phyloP scores from a whole-genome alignment of 2,329 filamentous ascomycete species.

The Ambrosiella xylebori region DNA sequence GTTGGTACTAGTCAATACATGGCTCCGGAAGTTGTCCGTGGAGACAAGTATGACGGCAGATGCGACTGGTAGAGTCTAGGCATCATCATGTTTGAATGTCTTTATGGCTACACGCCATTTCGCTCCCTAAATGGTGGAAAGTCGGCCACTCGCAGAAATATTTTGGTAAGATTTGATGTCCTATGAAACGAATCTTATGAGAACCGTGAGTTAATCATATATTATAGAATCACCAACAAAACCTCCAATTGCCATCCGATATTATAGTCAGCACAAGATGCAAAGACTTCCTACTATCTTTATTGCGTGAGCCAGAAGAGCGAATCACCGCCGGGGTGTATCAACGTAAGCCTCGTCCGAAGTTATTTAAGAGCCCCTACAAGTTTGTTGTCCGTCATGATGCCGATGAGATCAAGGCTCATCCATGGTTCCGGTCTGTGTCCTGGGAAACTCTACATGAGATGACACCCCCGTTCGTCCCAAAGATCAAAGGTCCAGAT shows the following conservation, averaged over 20 bases:
- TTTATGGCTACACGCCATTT: slow-evolving; percentile 86
- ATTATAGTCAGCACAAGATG: slow-evolving; percentile 51
- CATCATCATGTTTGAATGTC: slow-evolving; percentile 83
- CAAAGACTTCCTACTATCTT: slow-evolving; percentile 54
- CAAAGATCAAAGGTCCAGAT: slow-evolving; percentile 47
- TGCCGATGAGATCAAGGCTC: slow-evolving; percentile 74
- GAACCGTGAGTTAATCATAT: background rate
- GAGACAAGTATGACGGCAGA: slow-evolving; percentile 70
- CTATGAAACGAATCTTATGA: background rate
- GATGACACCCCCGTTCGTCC: slow-evolving; percentile 61
- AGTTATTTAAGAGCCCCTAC: slow-evolving; percentile 14
- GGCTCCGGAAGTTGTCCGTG: slow-evolving; percentile 82
- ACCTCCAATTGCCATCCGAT: slow-evolving; percentile 49
- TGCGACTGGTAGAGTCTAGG: slow-evolving; percentile 97
- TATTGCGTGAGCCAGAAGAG: slow-evolving; percentile 57
- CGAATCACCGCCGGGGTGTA: slow-evolving; percentile 67
- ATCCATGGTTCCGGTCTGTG: slow-evolving; percentile 69
- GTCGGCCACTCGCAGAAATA: slow-evolving; percentile 71
- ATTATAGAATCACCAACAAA: slow-evolving; percentile 48
- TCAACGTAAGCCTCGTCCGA: slow-evolving; percentile 38
- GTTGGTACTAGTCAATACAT: slow-evolving; percentile 97
- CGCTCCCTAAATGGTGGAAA: slow-evolving; percentile 53
- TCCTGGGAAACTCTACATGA: slow-evolving; percentile 61
- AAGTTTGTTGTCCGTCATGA: slow-evolving; percentile 57
- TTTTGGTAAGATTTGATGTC: slow-evolving; percentile 36